These are phyloP conservation scores for Penicillium occitanis DNA, from an alignment of 2,329 filamentous ascomycete species.

Conservation along the genomic window DNA sequence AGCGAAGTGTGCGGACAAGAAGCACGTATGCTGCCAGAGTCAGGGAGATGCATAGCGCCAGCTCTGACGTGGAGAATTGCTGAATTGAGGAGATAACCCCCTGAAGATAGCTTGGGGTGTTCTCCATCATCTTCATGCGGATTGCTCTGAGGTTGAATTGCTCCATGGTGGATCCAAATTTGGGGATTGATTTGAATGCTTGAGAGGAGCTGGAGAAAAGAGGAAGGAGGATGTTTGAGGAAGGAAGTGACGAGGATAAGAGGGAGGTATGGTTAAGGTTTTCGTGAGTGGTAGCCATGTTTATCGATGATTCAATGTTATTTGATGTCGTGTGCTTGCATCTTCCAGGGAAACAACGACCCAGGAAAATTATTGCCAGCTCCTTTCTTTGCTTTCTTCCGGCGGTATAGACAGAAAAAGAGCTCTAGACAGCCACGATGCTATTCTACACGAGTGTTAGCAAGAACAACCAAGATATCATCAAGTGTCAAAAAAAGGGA, in stretches of 20 bases:
- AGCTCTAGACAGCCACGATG: not conserved
- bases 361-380: not conserved
- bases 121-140: not conserved
- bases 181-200: not conserved
- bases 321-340: not conserved
- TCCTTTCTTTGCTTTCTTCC: not conserved
- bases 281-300: not conserved
- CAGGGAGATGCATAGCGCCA: not conserved
- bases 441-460: not conserved
- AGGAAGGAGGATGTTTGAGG: slow-evolving; percentile 19
- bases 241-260: not conserved
- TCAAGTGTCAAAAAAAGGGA: not conserved
- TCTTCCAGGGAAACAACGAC: not conserved
- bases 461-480: not conserved
- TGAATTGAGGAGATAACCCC: not conserved
- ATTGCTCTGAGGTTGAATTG: not conserved
- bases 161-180: not conserved
- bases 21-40: slow-evolving; percentile 5
- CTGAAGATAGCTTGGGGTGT: not conserved
- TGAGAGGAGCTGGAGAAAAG: slow-evolving; percentile 1
- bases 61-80: not conserved
- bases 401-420: no score
- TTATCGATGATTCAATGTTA: not conserved
- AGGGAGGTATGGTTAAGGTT: not conserved
- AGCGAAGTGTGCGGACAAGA: slow-evolving; percentile 33